Evolutionary conservation across 2,329 filamentous ascomycete species (phyloP).

Genomic region (Juglanconis sp.): DNA sequence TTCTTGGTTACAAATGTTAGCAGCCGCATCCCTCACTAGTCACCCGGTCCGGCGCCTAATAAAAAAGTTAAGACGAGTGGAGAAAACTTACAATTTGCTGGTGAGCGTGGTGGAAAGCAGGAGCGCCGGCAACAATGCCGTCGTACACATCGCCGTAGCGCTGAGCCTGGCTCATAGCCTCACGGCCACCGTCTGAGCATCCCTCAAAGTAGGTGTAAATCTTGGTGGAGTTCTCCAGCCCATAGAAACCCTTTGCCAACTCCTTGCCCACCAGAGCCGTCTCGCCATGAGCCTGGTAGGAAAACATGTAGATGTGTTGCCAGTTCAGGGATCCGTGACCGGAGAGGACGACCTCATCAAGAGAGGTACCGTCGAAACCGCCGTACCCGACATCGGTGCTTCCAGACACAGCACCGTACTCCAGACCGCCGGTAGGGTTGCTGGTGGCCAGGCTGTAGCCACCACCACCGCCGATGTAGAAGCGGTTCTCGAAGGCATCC

Average conservation of each 20-base stretch:
- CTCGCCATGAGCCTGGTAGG: conserved; percentile 49
- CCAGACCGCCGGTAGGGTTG: conserved; percentile 35
- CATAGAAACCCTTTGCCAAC: conserved; percentile 39
- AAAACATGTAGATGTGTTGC: conserved; percentile 47
- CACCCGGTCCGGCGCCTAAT: not conserved
- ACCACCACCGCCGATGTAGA: conserved; percentile 42
- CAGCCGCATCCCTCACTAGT: not conserved
- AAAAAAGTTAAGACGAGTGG: not conserved
- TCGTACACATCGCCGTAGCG: conserved; percentile 39
- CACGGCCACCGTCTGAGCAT: conserved; percentile 45
- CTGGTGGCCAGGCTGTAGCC: conserved; percentile 36
- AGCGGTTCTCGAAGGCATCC: conserved; percentile 40
- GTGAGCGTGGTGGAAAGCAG: conserved; percentile 41
- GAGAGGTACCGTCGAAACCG: conserved; percentile 34
- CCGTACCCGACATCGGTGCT: conserved; percentile 42
- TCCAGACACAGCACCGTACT: conserved; percentile 38
- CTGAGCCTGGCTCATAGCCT: conserved; percentile 46
- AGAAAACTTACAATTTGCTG: conserved; percentile 26
- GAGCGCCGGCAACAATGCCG: conserved; percentile 42
- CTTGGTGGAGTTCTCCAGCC: conserved; percentile 20
- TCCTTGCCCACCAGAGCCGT: conserved; percentile 46
- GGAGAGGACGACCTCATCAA: conserved; percentile 36
- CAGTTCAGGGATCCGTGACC: conserved; percentile 52
- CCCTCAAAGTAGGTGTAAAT: conserved; percentile 52
- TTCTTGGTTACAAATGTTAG: not conserved